A percentile compares a stretch with the other conserved stretches of the same genome.
Evolutionary conservation across 2,329 filamentous ascomycete species (phyloP).

Genomic region (Rosellinia necatrix): DNA sequence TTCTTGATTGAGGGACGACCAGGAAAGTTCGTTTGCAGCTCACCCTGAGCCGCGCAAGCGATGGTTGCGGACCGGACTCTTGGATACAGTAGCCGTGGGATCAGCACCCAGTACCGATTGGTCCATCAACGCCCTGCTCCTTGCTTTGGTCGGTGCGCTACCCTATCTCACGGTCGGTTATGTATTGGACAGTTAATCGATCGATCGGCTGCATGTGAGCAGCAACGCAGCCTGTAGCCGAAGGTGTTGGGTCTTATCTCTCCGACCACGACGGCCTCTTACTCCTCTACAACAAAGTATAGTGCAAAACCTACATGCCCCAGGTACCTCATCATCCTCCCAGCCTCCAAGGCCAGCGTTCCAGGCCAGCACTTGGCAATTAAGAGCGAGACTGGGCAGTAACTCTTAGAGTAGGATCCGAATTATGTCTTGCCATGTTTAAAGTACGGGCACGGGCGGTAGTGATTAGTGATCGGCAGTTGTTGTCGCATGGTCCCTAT

Average conservation of each 20-base stretch:
- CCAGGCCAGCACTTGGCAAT: neutral
- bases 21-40: neutral
- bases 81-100: constrained; percentile 14
- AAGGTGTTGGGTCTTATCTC: constrained; percentile 12
- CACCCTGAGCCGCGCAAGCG: constrained; percentile 6
- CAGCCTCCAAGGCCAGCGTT: neutral
- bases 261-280: no score
- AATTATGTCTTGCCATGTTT: neutral
- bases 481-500: neutral
- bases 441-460: neutral
- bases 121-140: neutral
- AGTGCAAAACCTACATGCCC: neutral
- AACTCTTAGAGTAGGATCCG: neutral
- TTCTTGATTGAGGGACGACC: neutral
- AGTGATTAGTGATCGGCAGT: neutral
- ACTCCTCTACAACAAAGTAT: neutral
- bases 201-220: constrained; percentile 2
- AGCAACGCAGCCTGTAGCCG: neutral
- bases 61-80: constrained; percentile 10
- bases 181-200: constrained; percentile 8
- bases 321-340: neutral
- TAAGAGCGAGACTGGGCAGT: neutral
- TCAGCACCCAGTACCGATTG: constrained; percentile 17
- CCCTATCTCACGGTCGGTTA: constrained; percentile 16
- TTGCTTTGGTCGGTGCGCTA: constrained; percentile 4